Conservation (phyloP, 2,329 filamentous ascomycete genomes). For the Ceratocystis albifundus region DNA sequence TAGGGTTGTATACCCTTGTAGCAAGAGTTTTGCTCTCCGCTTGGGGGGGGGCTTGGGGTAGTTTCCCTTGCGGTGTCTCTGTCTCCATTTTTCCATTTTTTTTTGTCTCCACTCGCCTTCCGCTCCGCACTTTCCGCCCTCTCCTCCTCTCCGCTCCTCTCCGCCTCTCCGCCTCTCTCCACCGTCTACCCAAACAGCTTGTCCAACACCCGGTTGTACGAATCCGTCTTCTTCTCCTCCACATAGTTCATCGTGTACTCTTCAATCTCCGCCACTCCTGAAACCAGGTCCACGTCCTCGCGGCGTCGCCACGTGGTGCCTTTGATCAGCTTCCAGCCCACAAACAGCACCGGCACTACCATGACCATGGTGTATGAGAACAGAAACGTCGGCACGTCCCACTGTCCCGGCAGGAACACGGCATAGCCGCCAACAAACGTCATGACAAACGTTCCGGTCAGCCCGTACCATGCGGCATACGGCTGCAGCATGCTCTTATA, state of each 20-base stretch:
- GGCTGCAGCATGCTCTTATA: constrained; percentile 61
- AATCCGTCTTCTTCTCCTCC: constrained; percentile 28
- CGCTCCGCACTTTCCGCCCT: not conserved
- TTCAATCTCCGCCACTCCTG: constrained; percentile 54
- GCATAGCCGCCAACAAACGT: constrained; percentile 64
- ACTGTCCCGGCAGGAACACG: constrained; percentile 55
- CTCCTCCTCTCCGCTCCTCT: not conserved
- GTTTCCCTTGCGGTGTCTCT: too few relatives aligned
- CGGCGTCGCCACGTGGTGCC: constrained; percentile 42
- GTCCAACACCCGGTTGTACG: constrained; percentile 41
- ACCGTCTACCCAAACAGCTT: constrained; percentile 43
- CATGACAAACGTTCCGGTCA: constrained; percentile 56
- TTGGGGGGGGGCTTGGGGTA: too few relatives aligned
- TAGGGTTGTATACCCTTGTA: too few relatives aligned
- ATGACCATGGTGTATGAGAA: constrained; percentile 68
- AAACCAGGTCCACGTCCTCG: constrained; percentile 50
- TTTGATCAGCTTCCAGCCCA: constrained; percentile 61
- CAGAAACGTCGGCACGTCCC: constrained; percentile 59
- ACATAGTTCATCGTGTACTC: constrained; percentile 54
- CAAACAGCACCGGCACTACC: constrained; percentile 56
- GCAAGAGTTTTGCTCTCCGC: too few relatives aligned
- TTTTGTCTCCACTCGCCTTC: too few relatives aligned
- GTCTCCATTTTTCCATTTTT: too few relatives aligned
- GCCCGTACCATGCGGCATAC: constrained; percentile 56
- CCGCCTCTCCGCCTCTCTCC: constrained; percentile 29